Percentiles rank a stretch among this genome's conserved stretches.
phyloP scores from a whole-genome alignment of 2,329 filamentous ascomycete species.

The Pseudonectria buxi region DNA sequence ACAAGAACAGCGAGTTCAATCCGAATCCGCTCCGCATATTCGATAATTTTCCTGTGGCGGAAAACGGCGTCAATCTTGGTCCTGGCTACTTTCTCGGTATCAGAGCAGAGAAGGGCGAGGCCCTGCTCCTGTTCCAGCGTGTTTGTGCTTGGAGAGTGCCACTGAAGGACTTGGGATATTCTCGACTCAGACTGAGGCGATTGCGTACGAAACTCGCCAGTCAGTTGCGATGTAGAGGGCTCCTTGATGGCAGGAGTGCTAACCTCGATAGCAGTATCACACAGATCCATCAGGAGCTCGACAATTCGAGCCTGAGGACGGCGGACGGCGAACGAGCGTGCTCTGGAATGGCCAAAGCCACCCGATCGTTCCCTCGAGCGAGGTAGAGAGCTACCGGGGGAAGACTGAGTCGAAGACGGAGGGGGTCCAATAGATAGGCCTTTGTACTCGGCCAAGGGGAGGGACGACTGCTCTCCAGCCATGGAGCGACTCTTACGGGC shows the following conservation, averaged over 20 bases:
- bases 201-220: conserved; percentile 80
- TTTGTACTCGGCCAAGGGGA: conserved; percentile 74
- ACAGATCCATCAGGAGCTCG: conserved; percentile 88
- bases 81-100: conserved; percentile 78
- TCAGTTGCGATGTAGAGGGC: conserved; percentile 50
- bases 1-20: conserved; percentile 89
- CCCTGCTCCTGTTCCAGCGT: conserved; percentile 92
- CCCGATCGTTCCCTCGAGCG: conserved; percentile 67
- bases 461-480: conserved; percentile 44
- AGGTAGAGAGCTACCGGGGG: conserved; percentile 64
- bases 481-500: conserved; percentile 61
- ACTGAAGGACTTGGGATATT: conserved; percentile 89
- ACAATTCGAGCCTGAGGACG: conserved; percentile 88
- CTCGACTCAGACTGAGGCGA: conserved; percentile 94
- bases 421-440: conserved; percentile 75
- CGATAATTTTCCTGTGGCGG: conserved; percentile 84
- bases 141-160: conserved; percentile 90
- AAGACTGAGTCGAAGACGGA: conserved; percentile 58
- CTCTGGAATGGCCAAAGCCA: conserved; percentile 71
- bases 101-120: conserved; percentile 75
- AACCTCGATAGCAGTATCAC: conserved; percentile 92
- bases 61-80: conserved; percentile 90
- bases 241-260: conserved; percentile 93
- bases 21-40: conserved; percentile 92
- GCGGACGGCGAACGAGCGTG: conserved; percentile 83